Base-by-base conservation (phyloP, 805 yeast genomes). In the Torulaspora quercuum region DNA sequence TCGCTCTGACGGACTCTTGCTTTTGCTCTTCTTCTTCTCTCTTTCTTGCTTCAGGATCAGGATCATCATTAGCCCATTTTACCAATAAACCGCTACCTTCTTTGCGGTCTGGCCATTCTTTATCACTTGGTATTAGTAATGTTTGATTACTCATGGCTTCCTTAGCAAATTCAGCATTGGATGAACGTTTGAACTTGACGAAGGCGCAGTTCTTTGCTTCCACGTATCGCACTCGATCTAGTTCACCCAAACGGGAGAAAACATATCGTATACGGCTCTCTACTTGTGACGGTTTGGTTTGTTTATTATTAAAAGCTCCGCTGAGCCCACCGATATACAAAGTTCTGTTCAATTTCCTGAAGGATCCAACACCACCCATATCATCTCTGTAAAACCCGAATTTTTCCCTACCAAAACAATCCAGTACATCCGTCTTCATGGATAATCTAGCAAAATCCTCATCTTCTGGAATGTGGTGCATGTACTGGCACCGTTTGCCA, bases 341-440 rank as follows among this genome's bases (percentile, higher is more conserved):
- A 0, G 96, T 87, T 35, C 78, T 63, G 55, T 88, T 89, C n/a
- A 68, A 67, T 23, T 68, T 64, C 48, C 73, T 69, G 55, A 90
- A 79, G 15, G 86, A 78, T 0, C 97, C 98, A 3, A 88, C 81
- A 21, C 98, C 98, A 18, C 82, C 78, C 96, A 88, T 88, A 61
- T 90, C 97, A 47, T 90, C 96, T 48, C 88, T 66, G 52, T 85
- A 86, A 31, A 78, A 82, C 1, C 82, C 69, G 45, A 82, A 82
- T 58, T 83, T 86, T 53, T 85, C 95, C 41, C 98, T 67, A 1
- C 97, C 97, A 68, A 90, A 90, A 53, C 97, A 89, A 61, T 90
- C 98, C 16, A 76, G 69, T 0, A 49, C 50, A 31, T 44, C 53
- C n/a, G 52, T 53, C 19, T 45, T 42, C 39, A 50, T 20, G 0